Base-by-base conservation (phyloP, 139 green algal species). In the Chlorella sp. region DNA sequence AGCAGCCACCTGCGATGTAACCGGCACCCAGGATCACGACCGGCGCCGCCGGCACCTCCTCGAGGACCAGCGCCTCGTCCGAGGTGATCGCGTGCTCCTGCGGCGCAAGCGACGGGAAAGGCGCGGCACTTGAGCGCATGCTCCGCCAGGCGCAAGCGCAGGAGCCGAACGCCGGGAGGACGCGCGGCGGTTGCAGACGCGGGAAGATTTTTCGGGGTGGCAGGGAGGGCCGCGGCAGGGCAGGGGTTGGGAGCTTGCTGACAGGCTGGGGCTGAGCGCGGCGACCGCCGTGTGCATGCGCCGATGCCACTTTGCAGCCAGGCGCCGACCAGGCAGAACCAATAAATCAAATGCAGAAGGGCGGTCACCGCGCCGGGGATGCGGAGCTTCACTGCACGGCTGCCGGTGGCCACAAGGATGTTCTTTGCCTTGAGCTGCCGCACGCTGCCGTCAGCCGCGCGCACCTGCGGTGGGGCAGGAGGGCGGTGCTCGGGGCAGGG, bases 371-470 rank as follows among this genome's bases (percentile, higher is more conserved):
- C 84, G 11, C 95, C 94, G 3, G 90, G 91, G 68, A 99, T 93
- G 73, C 84, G 50, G 8, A 93, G 87, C 79, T 90, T 90, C 33
- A 79, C 84, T 41, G 93, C 84, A 12, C 79, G 84, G 48, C 93
- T 93, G 15, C 96, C 96, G 23, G 93, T 92, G 9, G 96, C 94
- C 12, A 99, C 82, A 9, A 99, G 78, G 73, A 99, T 98, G 86
- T 95, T 86, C 55, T 88, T 83, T 2, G 92, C 84, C 25, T 76
- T 94, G 73, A 90, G 79, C 51, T 70, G 40, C n/a, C 66, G 70
- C 61, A 79, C 70, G 21, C 29, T 55, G 71, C 81, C 73, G 19
- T 78, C 82, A 0, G 74, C 5, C 12, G 31, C 45, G 12, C 45
- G 36, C 21, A 97, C 87, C n/a, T n/a, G n/a, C n/a, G n/a, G n/a